Base-by-base conservation (phyloP, 1,139 yeast species). In the Candida pseudocylindracea region DNA sequence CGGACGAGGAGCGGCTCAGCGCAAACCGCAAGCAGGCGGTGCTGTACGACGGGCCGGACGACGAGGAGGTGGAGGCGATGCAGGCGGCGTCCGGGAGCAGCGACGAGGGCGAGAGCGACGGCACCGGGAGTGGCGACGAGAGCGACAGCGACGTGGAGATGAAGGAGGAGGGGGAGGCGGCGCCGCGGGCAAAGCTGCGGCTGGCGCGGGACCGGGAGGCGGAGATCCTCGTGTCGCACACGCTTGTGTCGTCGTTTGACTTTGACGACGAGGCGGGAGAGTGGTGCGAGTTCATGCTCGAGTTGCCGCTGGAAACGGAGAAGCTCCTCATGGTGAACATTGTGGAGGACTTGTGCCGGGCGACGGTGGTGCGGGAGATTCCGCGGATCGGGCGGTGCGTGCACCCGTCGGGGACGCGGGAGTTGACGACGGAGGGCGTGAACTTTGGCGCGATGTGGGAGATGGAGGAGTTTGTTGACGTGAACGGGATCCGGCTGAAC, bases 371-470 rank as follows among this genome's bases (percentile, higher is more conserved):
- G 25, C 75, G 96, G 47, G 95, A 91, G 55, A 75, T 83, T 41
- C 80, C 92, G 36, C 62, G 64, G 38, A 88, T 91, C 46, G 95
- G 93, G 28, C 74, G 98, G 55, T 85, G 96, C 65, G 60, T 88
- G 43, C 83, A 78, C 41, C 93, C 94, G 34, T 67, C 65, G 39
- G 67, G 75, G 26, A 64, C 64, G 45, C 72, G 94, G 43, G 64
- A 68, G 30, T 64, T 91, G 45, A 79, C 92, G 36, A 88, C 99
- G 24, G 99, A 91, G 55, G 99, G 99, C 55, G 98, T 91, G 37
- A 91, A 91, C 57, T 88, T 91, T 68, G 65, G 63, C 46, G 92
- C 95, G 38, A 81, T 91, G 93, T 91, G 98, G 96, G 93, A 83
- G 36, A 93, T 85, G 54, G 88, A 81, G 42, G 85, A 79, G 41